Percentiles rank a stretch among this genome's conserved stretches.
Evolutionary conservation across 768 basidiomycete species (phyloP).

Genomic region (Tylopilus sp.): DNA sequence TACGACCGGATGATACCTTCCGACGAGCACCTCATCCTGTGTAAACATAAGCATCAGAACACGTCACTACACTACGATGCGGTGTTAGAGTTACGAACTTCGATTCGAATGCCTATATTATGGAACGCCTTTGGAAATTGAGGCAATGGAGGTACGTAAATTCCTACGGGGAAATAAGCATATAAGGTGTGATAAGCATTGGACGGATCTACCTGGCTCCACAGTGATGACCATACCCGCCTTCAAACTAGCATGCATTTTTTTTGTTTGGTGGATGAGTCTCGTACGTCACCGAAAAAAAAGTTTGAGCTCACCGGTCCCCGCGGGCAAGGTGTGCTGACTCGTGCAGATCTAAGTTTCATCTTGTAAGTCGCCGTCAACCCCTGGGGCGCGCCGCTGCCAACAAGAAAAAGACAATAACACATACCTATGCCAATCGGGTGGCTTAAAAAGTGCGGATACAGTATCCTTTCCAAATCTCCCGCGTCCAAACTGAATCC

Average conservation of each 20-base stretch:
- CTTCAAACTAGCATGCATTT: constrained; percentile 47
- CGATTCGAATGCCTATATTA: constrained; percentile 89
- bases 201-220: constrained; percentile 62
- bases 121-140: constrained; percentile 87
- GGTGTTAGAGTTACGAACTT: constrained; percentile 44
- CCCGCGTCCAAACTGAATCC: constrained; percentile 41
- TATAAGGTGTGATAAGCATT: neutral
- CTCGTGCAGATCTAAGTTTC: constrained; percentile 78
- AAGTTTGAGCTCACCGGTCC: constrained; percentile 41
- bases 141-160: constrained; percentile 81
- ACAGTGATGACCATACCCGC: constrained; percentile 91
- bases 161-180: constrained; percentile 40
- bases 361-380: constrained; percentile 10
- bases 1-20: constrained; percentile 56
- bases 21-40: constrained; percentile 73
- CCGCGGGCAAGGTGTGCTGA: constrained; percentile 58
- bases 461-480: constrained; percentile 67
- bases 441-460: constrained; percentile 92
- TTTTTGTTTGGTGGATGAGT: constrained; percentile 4
- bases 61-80: neutral
- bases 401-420: neutral
- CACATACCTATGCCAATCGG: constrained; percentile 82
- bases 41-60: constrained; percentile 6
- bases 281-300: neutral
- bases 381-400: neutral